A percentile compares a stretch with the other conserved stretches of the same genome.
These are phyloP conservation scores for Chytriomyces sp. DNA, from an alignment of 192 early-diverging fungal genomes.

Conservation along the genomic window DNA sequence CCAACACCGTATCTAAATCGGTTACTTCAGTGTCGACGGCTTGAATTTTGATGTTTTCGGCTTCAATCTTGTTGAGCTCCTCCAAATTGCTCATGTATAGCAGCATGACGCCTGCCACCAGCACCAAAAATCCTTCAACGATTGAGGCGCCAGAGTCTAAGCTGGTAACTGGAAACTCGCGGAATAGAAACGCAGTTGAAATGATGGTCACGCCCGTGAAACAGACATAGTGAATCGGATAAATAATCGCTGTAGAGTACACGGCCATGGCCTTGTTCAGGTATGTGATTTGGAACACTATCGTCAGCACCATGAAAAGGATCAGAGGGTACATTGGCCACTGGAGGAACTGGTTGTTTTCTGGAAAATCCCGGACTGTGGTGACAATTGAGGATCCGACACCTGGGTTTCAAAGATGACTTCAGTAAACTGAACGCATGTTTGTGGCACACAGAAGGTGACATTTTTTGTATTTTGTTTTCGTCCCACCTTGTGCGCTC, in stretches of 20 bases:
- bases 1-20: too few relatives aligned
- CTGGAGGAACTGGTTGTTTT: conserved; percentile 63
- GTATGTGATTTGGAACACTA: conserved; percentile 66
- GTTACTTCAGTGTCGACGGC: too few relatives aligned
- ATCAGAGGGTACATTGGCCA: conserved; percentile 70
- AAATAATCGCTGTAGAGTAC: conserved; percentile 72
- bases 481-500: conserved; percentile 48
- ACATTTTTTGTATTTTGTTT: too few relatives aligned
- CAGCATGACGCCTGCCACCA: conserved; percentile 61
- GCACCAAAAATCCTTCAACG: conserved; percentile 68
- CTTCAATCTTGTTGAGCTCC: too few relatives aligned
- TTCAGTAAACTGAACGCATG: background rate
- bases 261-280: conserved; percentile 71
- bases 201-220: conserved; percentile 66
- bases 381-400: conserved; percentile 69
- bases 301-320: conserved; percentile 57
- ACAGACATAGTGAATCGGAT: conserved; percentile 70
- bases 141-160: conserved; percentile 43
- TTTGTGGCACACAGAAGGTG: too few relatives aligned
- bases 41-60: too few relatives aligned
- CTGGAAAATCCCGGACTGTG: conserved; percentile 45
- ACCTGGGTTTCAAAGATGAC: conserved; percentile 52
- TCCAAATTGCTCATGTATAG: conserved; percentile 49
- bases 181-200: conserved; percentile 65
- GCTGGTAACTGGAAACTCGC: conserved; percentile 59